Percentiles rank a stretch among this genome's conserved stretches.
These are phyloP conservation scores for Boletus patriciae DNA, from an alignment of 768 basidiomycete genomes.

Conservation along the genomic window DNA sequence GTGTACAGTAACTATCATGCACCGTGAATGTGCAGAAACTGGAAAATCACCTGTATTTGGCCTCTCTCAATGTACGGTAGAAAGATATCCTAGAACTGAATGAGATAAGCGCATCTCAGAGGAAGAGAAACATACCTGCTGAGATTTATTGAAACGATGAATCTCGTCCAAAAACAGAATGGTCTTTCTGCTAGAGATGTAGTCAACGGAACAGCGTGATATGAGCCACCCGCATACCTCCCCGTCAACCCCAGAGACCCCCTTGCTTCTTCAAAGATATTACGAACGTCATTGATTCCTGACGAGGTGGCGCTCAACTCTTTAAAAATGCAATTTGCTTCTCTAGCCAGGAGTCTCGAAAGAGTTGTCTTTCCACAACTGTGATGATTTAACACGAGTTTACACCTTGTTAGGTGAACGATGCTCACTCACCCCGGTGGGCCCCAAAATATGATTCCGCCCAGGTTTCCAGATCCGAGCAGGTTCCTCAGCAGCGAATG, in stretches of 20 bases:
- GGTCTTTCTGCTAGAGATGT: slow-evolving; percentile 50
- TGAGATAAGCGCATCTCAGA: slow-evolving; percentile 6
- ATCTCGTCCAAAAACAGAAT: slow-evolving; percentile 83
- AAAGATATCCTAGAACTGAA: slow-evolving; percentile 61
- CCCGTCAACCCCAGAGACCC: slow-evolving; percentile 62
- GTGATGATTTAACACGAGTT: not conserved
- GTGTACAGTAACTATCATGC: not conserved
- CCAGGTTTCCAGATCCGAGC: slow-evolving; percentile 50
- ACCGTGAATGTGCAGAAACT: not conserved
- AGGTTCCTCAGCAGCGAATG: slow-evolving; percentile 56
- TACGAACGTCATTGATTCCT: slow-evolving; percentile 67
- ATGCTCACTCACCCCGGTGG: slow-evolving; percentile 57
- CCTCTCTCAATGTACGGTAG: slow-evolving; percentile 81
- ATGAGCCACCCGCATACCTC: slow-evolving; percentile 40
- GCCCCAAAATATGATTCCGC: slow-evolving; percentile 72
- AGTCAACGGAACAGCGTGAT: not conserved
- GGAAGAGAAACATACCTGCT: slow-evolving; percentile 47
- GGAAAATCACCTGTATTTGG: slow-evolving; percentile 53
- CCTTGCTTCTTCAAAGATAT: slow-evolving; percentile 77
- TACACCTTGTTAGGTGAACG: not conserved
- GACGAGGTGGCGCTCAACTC: slow-evolving; percentile 76
- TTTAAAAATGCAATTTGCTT: slow-evolving; percentile 61
- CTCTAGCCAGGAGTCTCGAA: slow-evolving; percentile 65
- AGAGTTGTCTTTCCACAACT: slow-evolving; percentile 78
- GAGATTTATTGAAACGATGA: slow-evolving; percentile 72